These are phyloP conservation scores for Suaeda aralocaspica DNA, from an alignment of 148 eudicot genomes.

Conservation along the genomic window DNA sequence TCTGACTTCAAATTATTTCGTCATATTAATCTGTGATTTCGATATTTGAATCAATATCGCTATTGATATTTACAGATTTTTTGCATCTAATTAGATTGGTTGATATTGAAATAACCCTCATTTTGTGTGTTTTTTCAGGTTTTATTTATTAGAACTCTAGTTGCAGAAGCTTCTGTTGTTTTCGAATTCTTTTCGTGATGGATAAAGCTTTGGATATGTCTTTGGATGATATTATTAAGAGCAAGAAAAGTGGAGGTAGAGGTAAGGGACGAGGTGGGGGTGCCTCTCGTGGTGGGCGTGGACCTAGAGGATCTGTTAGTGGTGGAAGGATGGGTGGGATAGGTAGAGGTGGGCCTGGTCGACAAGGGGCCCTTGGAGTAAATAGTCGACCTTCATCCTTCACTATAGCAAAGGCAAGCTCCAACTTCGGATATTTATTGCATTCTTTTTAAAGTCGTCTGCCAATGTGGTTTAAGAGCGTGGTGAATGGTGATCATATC, in stretches of 20 bases:
- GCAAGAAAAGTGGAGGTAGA: constrained; percentile 43
- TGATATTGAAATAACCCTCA: not conserved
- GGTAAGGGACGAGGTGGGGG: constrained; percentile 63
- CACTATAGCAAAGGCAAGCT: constrained; percentile 95
- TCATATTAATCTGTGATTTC: too few relatives aligned
- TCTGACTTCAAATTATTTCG: too few relatives aligned
- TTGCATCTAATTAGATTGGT: too few relatives aligned
- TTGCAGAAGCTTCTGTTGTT: not conserved
- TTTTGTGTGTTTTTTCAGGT: constrained; percentile 20
- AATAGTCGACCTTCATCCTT: constrained; percentile 64
- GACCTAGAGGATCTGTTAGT: constrained; percentile 43
- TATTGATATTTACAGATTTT: too few relatives aligned
- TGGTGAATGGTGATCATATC: constrained; percentile 41
- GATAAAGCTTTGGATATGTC: constrained; percentile 65
- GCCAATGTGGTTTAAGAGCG: constrained; percentile 34
- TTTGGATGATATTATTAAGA: constrained; percentile 77
- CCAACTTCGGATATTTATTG: constrained; percentile 59
- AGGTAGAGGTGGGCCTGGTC: constrained; percentile 45
- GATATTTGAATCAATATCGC: too few relatives aligned
- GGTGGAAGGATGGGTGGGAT: constrained; percentile 55
- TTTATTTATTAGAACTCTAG: not conserved
- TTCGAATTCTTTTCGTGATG: constrained; percentile 10
- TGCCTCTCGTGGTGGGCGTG: constrained; percentile 58
- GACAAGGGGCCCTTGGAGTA: constrained; percentile 58
- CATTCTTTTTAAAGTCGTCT: constrained; percentile 44